Evolutionary conservation across 257 asterid species (phyloP).

Genomic region (Echites panduratus): DNA sequence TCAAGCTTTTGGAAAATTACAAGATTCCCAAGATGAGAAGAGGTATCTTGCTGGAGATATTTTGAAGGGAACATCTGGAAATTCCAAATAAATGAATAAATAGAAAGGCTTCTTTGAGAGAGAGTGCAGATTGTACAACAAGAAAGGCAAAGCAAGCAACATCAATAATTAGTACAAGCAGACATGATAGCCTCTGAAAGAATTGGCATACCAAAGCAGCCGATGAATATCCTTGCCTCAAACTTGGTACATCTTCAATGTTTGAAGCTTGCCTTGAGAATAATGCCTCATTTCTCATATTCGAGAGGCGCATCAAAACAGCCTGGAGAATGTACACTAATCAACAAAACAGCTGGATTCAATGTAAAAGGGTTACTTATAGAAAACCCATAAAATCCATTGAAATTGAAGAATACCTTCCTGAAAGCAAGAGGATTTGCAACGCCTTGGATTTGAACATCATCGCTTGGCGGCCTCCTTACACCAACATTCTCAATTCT

Average conservation of each 20-base stretch:
- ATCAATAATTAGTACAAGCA: slow-evolving; percentile 6
- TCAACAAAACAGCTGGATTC: background rate
- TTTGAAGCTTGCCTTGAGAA: slow-evolving; percentile 34
- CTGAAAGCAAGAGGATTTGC: slow-evolving; percentile 60
- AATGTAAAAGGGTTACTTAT: background rate
- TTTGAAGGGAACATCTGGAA: slow-evolving; percentile 50
- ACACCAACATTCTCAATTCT: slow-evolving; percentile 68
- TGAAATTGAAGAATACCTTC: slow-evolving; percentile 36
- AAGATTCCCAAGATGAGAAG: slow-evolving; percentile 34
- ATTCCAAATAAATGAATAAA: slow-evolving; percentile 7
- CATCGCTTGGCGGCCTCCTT: slow-evolving; percentile 71
- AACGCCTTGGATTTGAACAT: slow-evolving; percentile 65
- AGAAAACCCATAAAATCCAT: background rate
- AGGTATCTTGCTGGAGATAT: slow-evolving; percentile 27
- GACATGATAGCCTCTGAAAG: background rate
- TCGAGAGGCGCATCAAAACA: slow-evolving; percentile 50
- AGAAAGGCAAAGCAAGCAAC: background rate
- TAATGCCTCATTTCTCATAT: slow-evolving; percentile 38
- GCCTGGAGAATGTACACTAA: slow-evolving; percentile 38
- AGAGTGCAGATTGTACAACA: background rate
- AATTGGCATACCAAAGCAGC: slow-evolving; percentile 39
- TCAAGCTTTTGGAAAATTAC: slow-evolving; percentile 55
- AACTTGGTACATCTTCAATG: slow-evolving; percentile 35
- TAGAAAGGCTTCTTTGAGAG: background rate
- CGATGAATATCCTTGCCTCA: slow-evolving; percentile 30